Evolutionary conservation across 2,329 filamentous ascomycete genomes (phyloP).

Genomic region (Stagonosporopsis vannaccii): DNA sequence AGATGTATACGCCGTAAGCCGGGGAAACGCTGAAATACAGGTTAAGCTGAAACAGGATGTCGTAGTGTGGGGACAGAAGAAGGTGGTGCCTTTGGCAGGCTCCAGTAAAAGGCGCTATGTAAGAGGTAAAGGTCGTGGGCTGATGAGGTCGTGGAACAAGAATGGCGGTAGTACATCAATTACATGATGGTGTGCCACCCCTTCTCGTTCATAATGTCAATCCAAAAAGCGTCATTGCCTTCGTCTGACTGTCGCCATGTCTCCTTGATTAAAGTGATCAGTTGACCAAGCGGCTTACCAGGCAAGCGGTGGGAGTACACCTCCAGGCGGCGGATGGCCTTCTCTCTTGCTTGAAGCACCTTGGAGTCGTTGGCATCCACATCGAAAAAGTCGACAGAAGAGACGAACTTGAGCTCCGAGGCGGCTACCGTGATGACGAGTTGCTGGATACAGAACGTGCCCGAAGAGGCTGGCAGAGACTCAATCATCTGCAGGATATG

Average conservation of each 20-base stretch:
- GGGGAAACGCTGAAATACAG: constrained; percentile 18
- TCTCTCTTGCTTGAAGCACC: constrained; percentile 56
- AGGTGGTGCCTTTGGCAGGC: constrained; percentile 1
- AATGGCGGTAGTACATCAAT: constrained; percentile 26
- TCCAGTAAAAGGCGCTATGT: constrained; percentile 11
- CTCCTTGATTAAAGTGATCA: constrained; percentile 60
- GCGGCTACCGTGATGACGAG: constrained; percentile 60
- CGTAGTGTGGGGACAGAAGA: constrained; percentile 3
- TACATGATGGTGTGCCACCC: constrained; percentile 65
- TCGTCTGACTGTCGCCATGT: constrained; percentile 62
- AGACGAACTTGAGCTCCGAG: constrained; percentile 59
- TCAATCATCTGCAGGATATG: constrained; percentile 60
- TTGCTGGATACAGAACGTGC: constrained; percentile 62
- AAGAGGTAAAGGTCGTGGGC: constrained; percentile 10
- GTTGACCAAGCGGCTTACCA: constrained; percentile 60
- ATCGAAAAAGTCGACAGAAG: constrained; percentile 47
- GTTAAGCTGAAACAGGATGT: constrained; percentile 13
- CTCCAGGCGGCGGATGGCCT: constrained; percentile 59
- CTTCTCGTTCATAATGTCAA: constrained; percentile 65
- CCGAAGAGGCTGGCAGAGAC: constrained; percentile 60
- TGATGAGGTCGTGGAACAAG: background rate
- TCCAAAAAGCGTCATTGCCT: constrained; percentile 61
- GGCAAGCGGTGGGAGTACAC: constrained; percentile 57
- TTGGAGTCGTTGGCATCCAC: constrained; percentile 53
- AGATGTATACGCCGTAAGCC: constrained; percentile 20